Percentiles rank a stretch among this genome's conserved stretches.
Conservation (phyloP, 1,284 basidiomycete species). For the Cutaneotrichosporon spelunceum region DNA sequence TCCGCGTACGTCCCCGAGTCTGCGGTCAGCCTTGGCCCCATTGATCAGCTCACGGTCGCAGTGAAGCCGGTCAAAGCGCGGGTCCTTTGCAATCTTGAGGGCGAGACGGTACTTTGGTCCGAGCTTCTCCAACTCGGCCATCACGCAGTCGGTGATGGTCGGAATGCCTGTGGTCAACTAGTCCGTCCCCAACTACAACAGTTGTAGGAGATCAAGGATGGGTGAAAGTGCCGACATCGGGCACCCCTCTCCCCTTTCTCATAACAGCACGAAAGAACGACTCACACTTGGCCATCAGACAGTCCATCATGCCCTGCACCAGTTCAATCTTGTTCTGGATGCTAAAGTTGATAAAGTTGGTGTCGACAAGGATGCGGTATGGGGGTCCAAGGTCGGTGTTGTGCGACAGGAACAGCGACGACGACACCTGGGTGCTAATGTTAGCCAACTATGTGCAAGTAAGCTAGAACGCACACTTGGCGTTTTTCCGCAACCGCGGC, state of each 20-base stretch:
- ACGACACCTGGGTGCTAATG: conserved; percentile 32
- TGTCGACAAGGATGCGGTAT: conserved; percentile 96
- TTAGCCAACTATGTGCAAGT: not conserved
- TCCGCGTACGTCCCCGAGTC: conserved; percentile 95
- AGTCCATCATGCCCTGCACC: conserved; percentile 98
- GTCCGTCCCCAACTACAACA: too few species aligned
- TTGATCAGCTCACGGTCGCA: conserved; percentile 59
- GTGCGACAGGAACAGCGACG: conserved; percentile 80
- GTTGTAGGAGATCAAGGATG: too few species aligned
- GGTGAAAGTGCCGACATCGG: too few species aligned
- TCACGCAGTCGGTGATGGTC: conserved; percentile 96
- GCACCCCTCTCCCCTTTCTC: not conserved
- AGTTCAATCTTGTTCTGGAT: conserved; percentile 98
- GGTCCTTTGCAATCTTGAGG: conserved; percentile 92
- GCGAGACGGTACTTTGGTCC: conserved; percentile 95
- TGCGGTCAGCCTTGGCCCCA: conserved; percentile 17
- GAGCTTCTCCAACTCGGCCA: conserved; percentile 96
- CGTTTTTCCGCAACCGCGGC: conserved; percentile 51
- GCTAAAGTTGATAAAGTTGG: conserved; percentile 99
- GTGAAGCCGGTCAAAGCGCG: conserved; percentile 86
- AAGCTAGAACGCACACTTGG: conserved; percentile 12
- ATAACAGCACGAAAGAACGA: conserved; percentile 12
- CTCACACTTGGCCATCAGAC: conserved; percentile 96
- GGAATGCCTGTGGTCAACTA: conserved; percentile 70
- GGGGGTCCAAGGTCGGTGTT: conserved; percentile 95